Evolutionary conservation across 805 yeast species (phyloP).

Genomic region (Yamadazyma akitaensis): DNA sequence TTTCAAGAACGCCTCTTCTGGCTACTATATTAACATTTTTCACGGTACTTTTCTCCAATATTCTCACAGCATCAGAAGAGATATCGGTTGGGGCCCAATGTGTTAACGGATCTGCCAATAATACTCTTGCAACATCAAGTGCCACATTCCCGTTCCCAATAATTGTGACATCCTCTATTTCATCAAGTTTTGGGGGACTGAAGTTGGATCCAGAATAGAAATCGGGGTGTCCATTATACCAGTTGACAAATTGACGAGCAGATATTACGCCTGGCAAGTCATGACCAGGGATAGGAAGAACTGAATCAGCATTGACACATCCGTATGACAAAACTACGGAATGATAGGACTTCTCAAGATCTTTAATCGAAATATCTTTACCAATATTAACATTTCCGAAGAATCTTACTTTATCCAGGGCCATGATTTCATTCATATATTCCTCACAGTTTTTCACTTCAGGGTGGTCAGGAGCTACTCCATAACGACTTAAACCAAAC

Average conservation of each 20-base stretch:
- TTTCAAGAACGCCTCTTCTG: constrained; percentile 78
- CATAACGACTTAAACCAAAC: constrained; percentile 85
- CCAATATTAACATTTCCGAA: constrained; percentile 76
- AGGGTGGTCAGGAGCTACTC: constrained; percentile 99
- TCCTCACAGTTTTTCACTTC: constrained; percentile 86
- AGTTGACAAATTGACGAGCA: constrained; percentile 85
- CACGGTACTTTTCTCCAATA: constrained; percentile 53
- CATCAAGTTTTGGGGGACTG: constrained; percentile 53
- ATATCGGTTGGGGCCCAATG: constrained; percentile 75
- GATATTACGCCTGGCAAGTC: constrained; percentile 64
- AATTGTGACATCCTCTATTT: constrained; percentile 64
- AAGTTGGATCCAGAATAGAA: constrained; percentile 25
- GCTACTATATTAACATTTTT: constrained; percentile 71
- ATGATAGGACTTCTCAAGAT: constrained; percentile 58
- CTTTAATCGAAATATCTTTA: constrained; percentile 48
- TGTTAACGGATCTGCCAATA: constrained; percentile 53
- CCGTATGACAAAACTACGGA: constrained; percentile 83
- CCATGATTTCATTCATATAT: constrained; percentile 56
- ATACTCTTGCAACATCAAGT: constrained; percentile 78
- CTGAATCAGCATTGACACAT: constrained; percentile 54
- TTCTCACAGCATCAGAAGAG: constrained; percentile 52
- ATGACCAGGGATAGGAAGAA: constrained; percentile 58
- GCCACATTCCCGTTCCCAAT: constrained; percentile 99
- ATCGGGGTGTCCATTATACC: constrained; percentile 93
- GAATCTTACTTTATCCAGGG: constrained; percentile 39